phyloP scores from a whole-genome alignment of 345 rosid species.

The Salix brachista region DNA sequence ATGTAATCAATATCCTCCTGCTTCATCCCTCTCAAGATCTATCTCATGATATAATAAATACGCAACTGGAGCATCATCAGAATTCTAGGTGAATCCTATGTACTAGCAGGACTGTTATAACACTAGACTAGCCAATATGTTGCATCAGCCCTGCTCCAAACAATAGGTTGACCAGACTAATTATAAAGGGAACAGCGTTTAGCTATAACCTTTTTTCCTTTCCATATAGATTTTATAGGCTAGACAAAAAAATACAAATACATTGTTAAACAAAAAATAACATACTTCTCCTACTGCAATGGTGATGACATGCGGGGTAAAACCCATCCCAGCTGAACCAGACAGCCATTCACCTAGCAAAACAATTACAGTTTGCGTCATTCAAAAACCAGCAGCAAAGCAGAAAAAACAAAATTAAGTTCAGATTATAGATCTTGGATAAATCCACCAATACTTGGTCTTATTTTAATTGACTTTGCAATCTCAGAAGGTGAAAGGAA shows the following conservation, averaged over 20 bases:
- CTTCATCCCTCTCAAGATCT: background rate
- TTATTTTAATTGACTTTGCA: background rate
- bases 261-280: constrained; percentile 5
- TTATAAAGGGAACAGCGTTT: background rate
- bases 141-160: background rate
- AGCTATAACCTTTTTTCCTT: background rate
- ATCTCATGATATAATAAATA: background rate
- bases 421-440: background rate
- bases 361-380: constrained; percentile 24
- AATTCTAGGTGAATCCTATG: background rate
- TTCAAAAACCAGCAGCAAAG: background rate
- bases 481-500: background rate
- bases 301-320: constrained; percentile 68
- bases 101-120: background rate
- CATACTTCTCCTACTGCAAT: constrained; percentile 81
- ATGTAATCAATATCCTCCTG: background rate
- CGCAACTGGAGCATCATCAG: background rate
- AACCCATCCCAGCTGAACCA: constrained; percentile 77
- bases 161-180: background rate
- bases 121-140: background rate
- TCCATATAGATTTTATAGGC: background rate
- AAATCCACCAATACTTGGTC: background rate
- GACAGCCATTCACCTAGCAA: constrained; percentile 64
- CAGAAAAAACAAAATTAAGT: background rate
- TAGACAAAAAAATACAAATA: background rate